Conservation (phyloP, 2,329 filamentous ascomycete species). For the Apiospora koreana region DNA sequence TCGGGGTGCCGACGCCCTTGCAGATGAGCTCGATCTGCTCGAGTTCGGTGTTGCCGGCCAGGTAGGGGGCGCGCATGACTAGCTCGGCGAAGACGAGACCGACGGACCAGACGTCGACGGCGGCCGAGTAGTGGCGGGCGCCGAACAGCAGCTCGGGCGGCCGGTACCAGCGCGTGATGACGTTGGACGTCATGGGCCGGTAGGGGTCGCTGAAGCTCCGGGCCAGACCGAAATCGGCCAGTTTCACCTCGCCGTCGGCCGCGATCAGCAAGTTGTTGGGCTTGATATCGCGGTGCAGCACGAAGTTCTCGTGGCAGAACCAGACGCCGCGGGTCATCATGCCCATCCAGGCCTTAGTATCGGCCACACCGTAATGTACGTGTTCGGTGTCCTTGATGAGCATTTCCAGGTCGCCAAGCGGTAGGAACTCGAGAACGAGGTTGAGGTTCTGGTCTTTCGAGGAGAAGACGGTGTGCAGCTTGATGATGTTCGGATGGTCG, state of each 20-base stretch:
- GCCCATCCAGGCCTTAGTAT: slow-evolving; percentile 98
- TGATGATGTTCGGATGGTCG: slow-evolving; percentile 93
- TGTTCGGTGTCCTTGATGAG: slow-evolving; percentile 81
- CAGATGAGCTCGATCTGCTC: slow-evolving; percentile 85
- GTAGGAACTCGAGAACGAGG: slow-evolving; percentile 90
- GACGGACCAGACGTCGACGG: slow-evolving; percentile 92
- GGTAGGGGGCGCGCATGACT: slow-evolving; percentile 77
- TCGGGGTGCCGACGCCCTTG: slow-evolving; percentile 84
- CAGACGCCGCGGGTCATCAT: slow-evolving; percentile 93
- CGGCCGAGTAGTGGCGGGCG: slow-evolving; percentile 83
- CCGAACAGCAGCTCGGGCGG: slow-evolving; percentile 93
- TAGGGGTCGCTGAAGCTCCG: slow-evolving; percentile 88
- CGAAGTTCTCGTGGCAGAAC: slow-evolving; percentile 95
- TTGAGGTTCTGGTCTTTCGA: slow-evolving; percentile 97
- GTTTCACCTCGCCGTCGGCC: slow-evolving; percentile 88
- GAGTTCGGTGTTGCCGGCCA: slow-evolving; percentile 82
- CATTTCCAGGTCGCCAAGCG: slow-evolving; percentile 92
- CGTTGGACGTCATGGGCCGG: slow-evolving; percentile 85
- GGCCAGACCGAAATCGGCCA: slow-evolving; percentile 97
- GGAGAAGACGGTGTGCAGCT: slow-evolving; percentile 87
- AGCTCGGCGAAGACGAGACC: slow-evolving; percentile 93
- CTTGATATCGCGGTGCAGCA: slow-evolving; percentile 97
- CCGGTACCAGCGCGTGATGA: slow-evolving; percentile 96
- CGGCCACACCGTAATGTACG: slow-evolving; percentile 80
- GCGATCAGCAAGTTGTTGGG: slow-evolving; percentile 97